Base-by-base conservation (phyloP, 129 eudicot species). In the Deinandra increscens region DNA sequence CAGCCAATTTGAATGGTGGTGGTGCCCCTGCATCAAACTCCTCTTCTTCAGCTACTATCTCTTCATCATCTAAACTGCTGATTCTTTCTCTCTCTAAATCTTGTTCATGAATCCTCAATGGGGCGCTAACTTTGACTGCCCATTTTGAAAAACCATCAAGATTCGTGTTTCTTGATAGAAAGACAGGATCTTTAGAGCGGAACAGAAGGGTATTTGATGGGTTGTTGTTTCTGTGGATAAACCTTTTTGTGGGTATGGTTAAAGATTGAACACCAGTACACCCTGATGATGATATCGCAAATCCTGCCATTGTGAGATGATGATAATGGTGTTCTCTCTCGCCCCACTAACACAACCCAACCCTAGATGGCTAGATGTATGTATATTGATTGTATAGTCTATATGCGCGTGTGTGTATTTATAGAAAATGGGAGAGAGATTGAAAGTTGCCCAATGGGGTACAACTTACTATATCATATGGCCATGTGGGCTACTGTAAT, bases 1-100 rank as follows among this genome's bases (percentile, higher is more conserved):
- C 88, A 42, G 76, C 19, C 79, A 88, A 71, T 53, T 83, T 88
- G 69, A 88, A 88, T 19, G 91, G 86, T 2, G 95, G 95, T 4
- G 82, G 75, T 3, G 79, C 81, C 44, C 84, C 88, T 41, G 88
- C 82, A 44, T 88, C 84, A 78, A 88, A 87, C 10, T 42, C 62
- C 26, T 38, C 50, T 33, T 44, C 49, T 23, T 26, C 82, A 80
- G 71, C 31, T 13, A n/a, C 12, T 1, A 9, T 9, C 2, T 64
- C 36, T 23, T 65, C 72, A 73, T 82, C n/a, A 15, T 73, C 69
- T 18, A 49, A 23, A 38, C 20, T n/a, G n/a, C 74, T 64, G 58
- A 10, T 38, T 71, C 60, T 66, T 18, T 66, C 13, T 7, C 38
- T 55, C 15, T 80, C 72, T 46, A 54, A 77, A 13, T 75, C 82